phyloP scores from a whole-genome alignment of 164 flowering plant genomes.

The Stephania japonica region DNA sequence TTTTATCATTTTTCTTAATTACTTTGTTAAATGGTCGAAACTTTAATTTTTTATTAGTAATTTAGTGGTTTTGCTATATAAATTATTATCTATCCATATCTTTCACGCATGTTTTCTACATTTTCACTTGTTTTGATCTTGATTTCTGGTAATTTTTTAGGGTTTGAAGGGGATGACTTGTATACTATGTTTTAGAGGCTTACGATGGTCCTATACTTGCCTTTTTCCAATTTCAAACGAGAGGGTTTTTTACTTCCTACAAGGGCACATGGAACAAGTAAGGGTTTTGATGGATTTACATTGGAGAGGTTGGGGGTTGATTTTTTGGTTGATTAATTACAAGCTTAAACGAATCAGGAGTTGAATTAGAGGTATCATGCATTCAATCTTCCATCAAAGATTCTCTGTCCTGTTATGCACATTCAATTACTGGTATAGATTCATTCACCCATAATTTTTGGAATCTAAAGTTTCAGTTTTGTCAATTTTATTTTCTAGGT shows the following conservation, averaged over 20 bases:
- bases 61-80: too few species aligned
- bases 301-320: too few species aligned
- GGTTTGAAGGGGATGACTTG: constrained; percentile 33
- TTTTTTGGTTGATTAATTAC: constrained; percentile 39
- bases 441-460: not conserved
- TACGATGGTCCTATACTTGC: constrained; percentile 92
- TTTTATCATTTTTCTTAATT: too few species aligned
- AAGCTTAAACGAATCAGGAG: constrained; percentile 78
- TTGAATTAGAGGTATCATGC: constrained; percentile 48
- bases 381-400: constrained; percentile 65
- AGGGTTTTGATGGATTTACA: too few species aligned
- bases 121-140: not conserved
- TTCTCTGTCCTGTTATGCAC: constrained; percentile 64
- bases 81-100: too few species aligned
- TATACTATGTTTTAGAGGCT: constrained; percentile 72
- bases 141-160: not conserved
- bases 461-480: not conserved
- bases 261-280: constrained; percentile 95
- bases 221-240: constrained; percentile 50
- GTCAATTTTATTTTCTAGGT: constrained; percentile 6
- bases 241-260: constrained; percentile 80
- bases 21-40: too few species aligned
- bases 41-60: too few species aligned
- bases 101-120: too few species aligned
- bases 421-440: constrained; percentile 19